phyloP scores from a whole-genome alignment of 1,139 yeast species.

The Barnettozyma hawaiiensis region DNA sequence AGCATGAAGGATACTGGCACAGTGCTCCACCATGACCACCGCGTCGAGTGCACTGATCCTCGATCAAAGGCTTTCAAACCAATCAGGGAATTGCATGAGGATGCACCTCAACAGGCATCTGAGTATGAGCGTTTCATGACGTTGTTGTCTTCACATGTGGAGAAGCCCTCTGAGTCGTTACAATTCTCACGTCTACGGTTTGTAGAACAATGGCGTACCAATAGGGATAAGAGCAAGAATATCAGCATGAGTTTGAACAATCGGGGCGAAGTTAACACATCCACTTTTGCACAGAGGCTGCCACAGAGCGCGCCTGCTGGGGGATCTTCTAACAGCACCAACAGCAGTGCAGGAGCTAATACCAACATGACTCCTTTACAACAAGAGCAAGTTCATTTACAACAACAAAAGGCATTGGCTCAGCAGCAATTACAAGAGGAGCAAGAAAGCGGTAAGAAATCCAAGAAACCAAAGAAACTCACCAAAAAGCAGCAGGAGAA shows the following conservation, averaged over 20 bases:
- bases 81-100: constrained; percentile 53
- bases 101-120: constrained; percentile 66
- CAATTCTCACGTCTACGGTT: constrained; percentile 45
- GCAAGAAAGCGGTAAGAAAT: constrained; percentile 14
- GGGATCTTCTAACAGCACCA: neutral
- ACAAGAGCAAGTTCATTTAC: constrained; percentile 19
- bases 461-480: constrained; percentile 19
- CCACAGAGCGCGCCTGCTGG: constrained; percentile 1
- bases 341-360: constrained; percentile 2
- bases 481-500: constrained; percentile 14
- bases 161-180: constrained; percentile 27
- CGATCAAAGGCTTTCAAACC: constrained; percentile 37
- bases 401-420: constrained; percentile 20
- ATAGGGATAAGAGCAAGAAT: constrained; percentile 38
- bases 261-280: constrained; percentile 5
- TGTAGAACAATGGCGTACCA: constrained; percentile 42
- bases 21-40: constrained; percentile 32
- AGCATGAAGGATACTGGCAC: neutral
- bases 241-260: constrained; percentile 28
- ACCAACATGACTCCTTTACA: constrained; percentile 19
- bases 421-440: constrained; percentile 22
- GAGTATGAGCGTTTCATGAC: constrained; percentile 91
- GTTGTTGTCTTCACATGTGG: constrained; percentile 4
- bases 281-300: constrained; percentile 14
- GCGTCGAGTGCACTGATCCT: constrained; percentile 42